A percentile compares a stretch with the other conserved stretches of the same genome.
phyloP scores from a whole-genome alignment of 305 asterid genomes.

The Striga hermonthica region DNA sequence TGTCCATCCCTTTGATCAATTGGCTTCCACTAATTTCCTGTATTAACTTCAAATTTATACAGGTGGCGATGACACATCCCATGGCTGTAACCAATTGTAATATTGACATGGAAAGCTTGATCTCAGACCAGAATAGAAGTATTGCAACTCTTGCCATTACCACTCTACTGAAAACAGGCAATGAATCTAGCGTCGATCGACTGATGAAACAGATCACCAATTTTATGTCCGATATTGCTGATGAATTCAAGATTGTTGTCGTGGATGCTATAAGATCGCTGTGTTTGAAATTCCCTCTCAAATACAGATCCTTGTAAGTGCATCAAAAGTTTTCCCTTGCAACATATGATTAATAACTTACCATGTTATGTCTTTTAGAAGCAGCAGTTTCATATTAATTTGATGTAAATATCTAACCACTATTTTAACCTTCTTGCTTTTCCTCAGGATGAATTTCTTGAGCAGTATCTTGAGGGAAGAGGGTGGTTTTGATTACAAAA shows the following conservation, averaged over 20 bases:
- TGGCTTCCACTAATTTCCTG: constrained; percentile 16
- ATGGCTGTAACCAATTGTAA: constrained; percentile 81
- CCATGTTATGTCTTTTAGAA: too few relatives aligned
- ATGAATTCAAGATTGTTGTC: constrained; percentile 88
- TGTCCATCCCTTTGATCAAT: neutral
- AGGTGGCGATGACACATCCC: constrained; percentile 93
- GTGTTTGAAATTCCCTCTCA: constrained; percentile 84
- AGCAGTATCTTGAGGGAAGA: constrained; percentile 88
- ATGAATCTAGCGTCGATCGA: constrained; percentile 83
- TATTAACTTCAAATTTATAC: constrained; percentile 30
- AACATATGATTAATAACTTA: too few relatives aligned
- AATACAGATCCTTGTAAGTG: constrained; percentile 80
- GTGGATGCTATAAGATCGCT: constrained; percentile 85
- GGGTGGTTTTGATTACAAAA: constrained; percentile 89
- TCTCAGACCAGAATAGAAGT: constrained; percentile 86
- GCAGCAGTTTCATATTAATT: neutral
- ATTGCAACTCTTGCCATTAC: constrained; percentile 90
- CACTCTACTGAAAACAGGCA: constrained; percentile 84
- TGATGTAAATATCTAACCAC: constrained; percentile 6
- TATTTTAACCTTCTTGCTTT: constrained; percentile 9
- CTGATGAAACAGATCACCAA: constrained; percentile 80
- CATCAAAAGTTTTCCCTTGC: constrained; percentile 23
- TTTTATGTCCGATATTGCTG: constrained; percentile 89
- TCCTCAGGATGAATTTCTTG: constrained; percentile 74
- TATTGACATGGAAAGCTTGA: constrained; percentile 86